A percentile compares a stretch with the other conserved stretches of the same genome.
Evolutionary conservation across 176 grass and related monocot genomes (phyloP).

Genomic region (bread wheat (Triticum aestivum)): IWGSC_CS_RefSeq_v2.1 NC_057812.1:661770922-661771421

Average conservation of each 20-base stretch:
- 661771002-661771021: conserved; percentile 17
- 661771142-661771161: not conserved
- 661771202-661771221: conserved; percentile 33
- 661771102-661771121: conserved; percentile 30
- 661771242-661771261: not conserved
- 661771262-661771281: not conserved
- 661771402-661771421: too few relatives aligned
- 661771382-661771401: not conserved
- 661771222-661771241: not conserved
- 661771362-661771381: not conserved
- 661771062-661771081: conserved; percentile 72
- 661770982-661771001: not conserved
- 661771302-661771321: not conserved
- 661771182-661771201: not conserved
- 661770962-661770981: not conserved
- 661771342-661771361: not conserved
- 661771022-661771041: conserved; percentile 55
- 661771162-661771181: too few relatives aligned
- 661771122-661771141: not conserved
- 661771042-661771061: conserved; percentile 43
- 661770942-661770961: too few relatives aligned
- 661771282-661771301: too few relatives aligned
- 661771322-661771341: not conserved
- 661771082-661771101: conserved; percentile 36
- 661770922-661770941: too few relatives aligned